phyloP scores from a whole-genome alignment of 495 filamentous ascomycete genomes.

The Hypoxylon cercidicola region DNA sequence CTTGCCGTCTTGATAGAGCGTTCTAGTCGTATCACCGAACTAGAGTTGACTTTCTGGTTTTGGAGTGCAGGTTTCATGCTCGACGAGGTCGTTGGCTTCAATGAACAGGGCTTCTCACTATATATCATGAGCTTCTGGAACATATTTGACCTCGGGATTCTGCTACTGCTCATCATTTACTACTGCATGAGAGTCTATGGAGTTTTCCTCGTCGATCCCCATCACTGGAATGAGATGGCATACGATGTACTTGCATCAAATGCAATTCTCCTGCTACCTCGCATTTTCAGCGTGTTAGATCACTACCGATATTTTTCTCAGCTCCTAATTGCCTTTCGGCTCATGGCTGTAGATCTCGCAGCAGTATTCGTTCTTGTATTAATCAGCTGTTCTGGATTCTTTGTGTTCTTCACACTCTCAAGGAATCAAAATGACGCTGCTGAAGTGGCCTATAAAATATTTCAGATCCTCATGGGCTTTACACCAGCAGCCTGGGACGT shows the following conservation, averaged over 20 bases:
- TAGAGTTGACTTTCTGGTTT: conserved; percentile 93
- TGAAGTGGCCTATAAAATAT: conserved; percentile 84
- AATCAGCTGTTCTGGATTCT: conserved; percentile 90
- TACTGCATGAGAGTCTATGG: conserved; percentile 90
- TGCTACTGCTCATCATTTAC: conserved; percentile 86
- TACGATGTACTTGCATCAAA: conserved; percentile 92
- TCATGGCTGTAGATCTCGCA: conserved; percentile 89
- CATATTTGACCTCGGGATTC: conserved; percentile 87
- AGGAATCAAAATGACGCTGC: conserved; percentile 69
- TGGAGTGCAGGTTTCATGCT: conserved; percentile 98
- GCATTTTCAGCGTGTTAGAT: conserved; percentile 90
- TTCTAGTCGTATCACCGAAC: conserved; percentile 76
- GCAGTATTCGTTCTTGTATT: conserved; percentile 84
- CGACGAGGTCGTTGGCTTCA: conserved; percentile 92
- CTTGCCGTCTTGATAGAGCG: conserved; percentile 76
- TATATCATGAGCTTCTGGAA: conserved; percentile 99
- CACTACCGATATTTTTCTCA: conserved; percentile 96
- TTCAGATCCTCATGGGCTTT: conserved; percentile 92
- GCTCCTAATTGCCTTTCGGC: conserved; percentile 88
- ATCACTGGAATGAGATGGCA: conserved; percentile 77
- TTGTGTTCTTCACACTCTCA: conserved; percentile 89
- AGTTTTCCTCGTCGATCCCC: conserved; percentile 76
- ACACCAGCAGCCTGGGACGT: conserved; percentile 63
- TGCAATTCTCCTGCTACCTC: conserved; percentile 87
- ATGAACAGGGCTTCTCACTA: conserved; percentile 90